phyloP scores from a whole-genome alignment of 768 basidiomycete genomes.

The Tubosaeta sp. region DNA sequence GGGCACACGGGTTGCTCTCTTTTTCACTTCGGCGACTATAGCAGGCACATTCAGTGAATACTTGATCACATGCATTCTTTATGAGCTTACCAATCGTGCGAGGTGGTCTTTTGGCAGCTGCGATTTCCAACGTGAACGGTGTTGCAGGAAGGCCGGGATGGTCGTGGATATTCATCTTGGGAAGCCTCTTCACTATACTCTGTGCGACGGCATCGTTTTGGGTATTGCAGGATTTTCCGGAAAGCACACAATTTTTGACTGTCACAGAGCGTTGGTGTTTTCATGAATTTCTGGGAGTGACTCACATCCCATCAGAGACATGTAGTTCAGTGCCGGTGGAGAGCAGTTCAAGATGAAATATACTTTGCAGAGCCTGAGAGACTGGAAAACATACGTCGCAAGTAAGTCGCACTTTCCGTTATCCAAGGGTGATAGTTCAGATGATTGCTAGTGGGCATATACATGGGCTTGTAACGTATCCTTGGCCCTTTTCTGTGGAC shows the following conservation, averaged over 20 bases:
- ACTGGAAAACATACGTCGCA: constrained; percentile 72
- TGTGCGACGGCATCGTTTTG: constrained; percentile 60
- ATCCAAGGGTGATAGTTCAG: constrained; percentile 2
- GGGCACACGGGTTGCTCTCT: constrained; percentile 65
- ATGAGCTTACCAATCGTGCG: background rate
- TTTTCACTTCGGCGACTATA: constrained; percentile 77
- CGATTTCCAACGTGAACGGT: constrained; percentile 68
- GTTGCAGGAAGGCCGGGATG: constrained; percentile 59
- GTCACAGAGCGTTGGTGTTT: constrained; percentile 50
- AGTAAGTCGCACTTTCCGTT: constrained; percentile 39
- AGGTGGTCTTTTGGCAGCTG: constrained; percentile 65
- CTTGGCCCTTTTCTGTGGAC: background rate
- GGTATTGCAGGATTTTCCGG: constrained; percentile 76
- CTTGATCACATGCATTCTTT: background rate
- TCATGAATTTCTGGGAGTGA: background rate
- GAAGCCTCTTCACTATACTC: constrained; percentile 65
- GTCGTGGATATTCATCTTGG: constrained; percentile 74
- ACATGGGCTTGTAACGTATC: constrained; percentile 59
- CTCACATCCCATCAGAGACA: constrained; percentile 37
- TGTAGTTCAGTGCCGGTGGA: constrained; percentile 62
- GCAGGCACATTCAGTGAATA: constrained; percentile 68
- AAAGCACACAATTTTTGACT: constrained; percentile 65
- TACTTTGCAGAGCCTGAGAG: constrained; percentile 55
- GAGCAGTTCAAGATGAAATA: constrained; percentile 50
- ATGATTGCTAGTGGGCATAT: constrained; percentile 52